A percentile compares a stretch with the other conserved stretches of the same genome.
phyloP scores from a whole-genome alignment of 1,139 yeast genomes.

The Kluyveromyces sp. region DNA sequence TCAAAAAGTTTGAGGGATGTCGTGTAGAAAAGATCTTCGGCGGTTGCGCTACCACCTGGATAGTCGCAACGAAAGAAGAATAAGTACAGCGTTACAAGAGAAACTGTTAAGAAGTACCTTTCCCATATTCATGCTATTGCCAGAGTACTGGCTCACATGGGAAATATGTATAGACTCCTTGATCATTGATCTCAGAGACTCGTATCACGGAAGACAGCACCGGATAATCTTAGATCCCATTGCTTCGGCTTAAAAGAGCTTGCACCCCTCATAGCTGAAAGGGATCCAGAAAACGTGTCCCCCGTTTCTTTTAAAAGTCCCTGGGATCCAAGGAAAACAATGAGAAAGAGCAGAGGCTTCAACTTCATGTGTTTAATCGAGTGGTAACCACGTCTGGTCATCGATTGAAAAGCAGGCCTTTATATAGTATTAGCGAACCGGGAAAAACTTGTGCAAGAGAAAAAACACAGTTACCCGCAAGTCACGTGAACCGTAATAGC shows the following conservation, averaged over 20 bases:
- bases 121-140: conserved; percentile 25
- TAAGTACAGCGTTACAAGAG: not conserved
- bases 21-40: conserved; percentile 18
- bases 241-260: not conserved
- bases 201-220: conserved; percentile 9
- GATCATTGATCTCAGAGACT: conserved; percentile 25
- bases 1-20: conserved; percentile 5
- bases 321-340: not conserved
- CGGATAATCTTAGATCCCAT: not conserved
- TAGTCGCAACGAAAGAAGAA: too few species aligned
- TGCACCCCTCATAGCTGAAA: not conserved
- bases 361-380: not conserved
- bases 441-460: too few species aligned
- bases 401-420: not conserved
- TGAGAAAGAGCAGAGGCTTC: too few species aligned
- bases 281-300: not conserved
- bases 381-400: not conserved
- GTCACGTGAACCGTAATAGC: too few species aligned
- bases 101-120: conserved; percentile 29
- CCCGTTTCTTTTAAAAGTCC: conserved; percentile 13
- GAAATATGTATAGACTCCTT: conserved; percentile 33
- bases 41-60: conserved; percentile 32
- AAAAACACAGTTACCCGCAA: too few species aligned
- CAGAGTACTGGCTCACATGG: conserved; percentile 21
- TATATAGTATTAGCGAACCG: not conserved